A percentile compares a stretch with the other conserved stretches of the same genome.
Conservation (phyloP, 23 red algal species). For the Gracilaria domingensis region DNA sequence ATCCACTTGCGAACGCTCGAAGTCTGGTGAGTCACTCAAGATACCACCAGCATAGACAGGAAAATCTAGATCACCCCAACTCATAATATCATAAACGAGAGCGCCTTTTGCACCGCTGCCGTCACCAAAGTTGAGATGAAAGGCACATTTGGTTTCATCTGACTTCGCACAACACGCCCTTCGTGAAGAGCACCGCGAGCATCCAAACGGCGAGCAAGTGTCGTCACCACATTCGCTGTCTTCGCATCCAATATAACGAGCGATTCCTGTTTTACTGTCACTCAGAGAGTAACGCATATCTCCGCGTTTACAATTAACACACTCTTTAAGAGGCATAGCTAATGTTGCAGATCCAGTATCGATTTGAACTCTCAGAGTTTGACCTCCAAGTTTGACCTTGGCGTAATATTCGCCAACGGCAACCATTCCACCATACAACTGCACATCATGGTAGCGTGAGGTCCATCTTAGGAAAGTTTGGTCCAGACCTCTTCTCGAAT, state of each 20-base stretch:
- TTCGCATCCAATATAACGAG: slow-evolving; percentile 70
- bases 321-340: slow-evolving; percentile 84
- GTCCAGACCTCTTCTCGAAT: neutral
- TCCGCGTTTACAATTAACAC: slow-evolving; percentile 72
- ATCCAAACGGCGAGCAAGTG: slow-evolving; percentile 78
- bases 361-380: slow-evolving; percentile 88
- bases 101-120: slow-evolving; percentile 83
- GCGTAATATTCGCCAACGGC: slow-evolving; percentile 95
- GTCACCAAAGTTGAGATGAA: slow-evolving; percentile 91
- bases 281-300: slow-evolving; percentile 89
- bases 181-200: slow-evolving; percentile 60
- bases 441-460: slow-evolving; percentile 61
- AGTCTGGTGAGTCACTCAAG: slow-evolving; percentile 74
- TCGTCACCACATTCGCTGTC: slow-evolving; percentile 67
- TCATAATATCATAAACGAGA: slow-evolving; percentile 74
- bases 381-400: slow-evolving; percentile 87
- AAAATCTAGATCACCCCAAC: slow-evolving; percentile 80
- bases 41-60: slow-evolving; percentile 83
- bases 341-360: slow-evolving; percentile 92
- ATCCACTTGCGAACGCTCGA: slow-evolving; percentile 86
- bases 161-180: slow-evolving; percentile 84
- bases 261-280: slow-evolving; percentile 61
- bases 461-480: slow-evolving; percentile 16
- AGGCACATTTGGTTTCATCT: slow-evolving; percentile 80
- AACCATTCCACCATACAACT: slow-evolving; percentile 86